Percentiles rank a stretch among this genome's conserved stretches.
Evolutionary conservation across 257 asterid species (phyloP).

Genomic region (Ocimum tenuiflorum): DNA sequence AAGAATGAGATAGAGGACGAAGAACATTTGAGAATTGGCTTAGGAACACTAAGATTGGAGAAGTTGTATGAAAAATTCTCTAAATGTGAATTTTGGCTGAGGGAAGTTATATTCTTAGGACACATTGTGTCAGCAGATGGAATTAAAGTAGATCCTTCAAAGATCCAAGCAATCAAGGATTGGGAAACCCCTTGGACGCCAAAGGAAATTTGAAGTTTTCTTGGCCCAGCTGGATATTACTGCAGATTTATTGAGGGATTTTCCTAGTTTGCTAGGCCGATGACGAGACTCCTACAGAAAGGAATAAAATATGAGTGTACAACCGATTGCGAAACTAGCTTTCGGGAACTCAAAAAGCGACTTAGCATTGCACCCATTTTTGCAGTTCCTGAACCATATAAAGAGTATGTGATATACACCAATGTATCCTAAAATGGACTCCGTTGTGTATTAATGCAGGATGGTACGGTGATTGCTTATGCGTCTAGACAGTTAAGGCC

Average conservation of each 20-base stretch:
- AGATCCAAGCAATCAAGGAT: background rate
- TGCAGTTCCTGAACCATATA: no score
- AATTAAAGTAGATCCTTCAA: background rate
- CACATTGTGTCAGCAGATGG: background rate
- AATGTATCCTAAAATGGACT: no score
- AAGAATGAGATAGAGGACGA: no score
- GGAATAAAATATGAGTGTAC: background rate
- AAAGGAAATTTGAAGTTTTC: background rate
- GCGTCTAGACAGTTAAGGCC: no score
- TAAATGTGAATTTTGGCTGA: background rate
- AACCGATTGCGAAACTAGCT: background rate
- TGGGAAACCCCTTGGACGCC: background rate
- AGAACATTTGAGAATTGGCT: no score
- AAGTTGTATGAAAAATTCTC: no score
- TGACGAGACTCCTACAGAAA: background rate
- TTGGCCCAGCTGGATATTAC: background rate
- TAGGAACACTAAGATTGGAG: no score
- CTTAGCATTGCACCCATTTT: no score
- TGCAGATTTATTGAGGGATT: background rate
- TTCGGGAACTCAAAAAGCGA: background rate
- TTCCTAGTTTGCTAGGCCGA: background rate
- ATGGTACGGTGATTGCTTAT: no score
- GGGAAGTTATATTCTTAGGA: background rate
- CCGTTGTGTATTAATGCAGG: no score
- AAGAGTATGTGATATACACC: no score